Evolutionary conservation across 768 basidiomycete genomes (phyloP).

Genomic region (Hypholoma sublateritium): DNA sequence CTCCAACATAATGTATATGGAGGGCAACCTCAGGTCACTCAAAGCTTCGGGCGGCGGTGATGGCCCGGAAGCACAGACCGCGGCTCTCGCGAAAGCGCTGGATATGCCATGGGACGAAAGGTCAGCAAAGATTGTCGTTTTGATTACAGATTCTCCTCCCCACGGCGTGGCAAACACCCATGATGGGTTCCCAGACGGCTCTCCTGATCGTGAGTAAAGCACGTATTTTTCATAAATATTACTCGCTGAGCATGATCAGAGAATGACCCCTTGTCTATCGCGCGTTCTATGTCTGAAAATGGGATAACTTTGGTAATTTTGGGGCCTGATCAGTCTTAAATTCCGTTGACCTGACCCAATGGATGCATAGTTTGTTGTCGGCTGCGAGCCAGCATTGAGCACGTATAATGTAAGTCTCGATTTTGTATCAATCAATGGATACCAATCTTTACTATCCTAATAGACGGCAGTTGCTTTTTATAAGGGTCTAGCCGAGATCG

Average conservation of each 20-base stretch:
- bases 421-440: no score
- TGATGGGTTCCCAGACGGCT: constrained; percentile 38
- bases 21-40: constrained; percentile 36
- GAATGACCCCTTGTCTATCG: constrained; percentile 24
- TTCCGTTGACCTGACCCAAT: not conserved
- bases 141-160: constrained; percentile 58
- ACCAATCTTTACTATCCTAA: not conserved
- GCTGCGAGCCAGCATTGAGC: constrained; percentile 43
- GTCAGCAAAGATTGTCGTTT: constrained; percentile 49
- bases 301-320: constrained; percentile 48
- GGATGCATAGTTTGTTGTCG: constrained; percentile 46
- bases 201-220: constrained; percentile 18
- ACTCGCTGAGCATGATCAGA: constrained; percentile 7
- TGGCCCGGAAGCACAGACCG: constrained; percentile 55
- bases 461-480: constrained; percentile 26
- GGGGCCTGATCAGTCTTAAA: not conserved
- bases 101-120: constrained; percentile 45
- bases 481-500: constrained; percentile 18
- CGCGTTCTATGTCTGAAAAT: constrained; percentile 40
- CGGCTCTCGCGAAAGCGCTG: constrained; percentile 45
- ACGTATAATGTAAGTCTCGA: constrained; percentile 4
- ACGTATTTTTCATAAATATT: not conserved
- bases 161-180: constrained; percentile 50
- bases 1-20: constrained; percentile 37
- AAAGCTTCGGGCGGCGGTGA: constrained; percentile 43